Evolutionary conservation across 2,329 filamentous ascomycete species (phyloP).

Genomic region (Phialemoniopsis sp.): DNA sequence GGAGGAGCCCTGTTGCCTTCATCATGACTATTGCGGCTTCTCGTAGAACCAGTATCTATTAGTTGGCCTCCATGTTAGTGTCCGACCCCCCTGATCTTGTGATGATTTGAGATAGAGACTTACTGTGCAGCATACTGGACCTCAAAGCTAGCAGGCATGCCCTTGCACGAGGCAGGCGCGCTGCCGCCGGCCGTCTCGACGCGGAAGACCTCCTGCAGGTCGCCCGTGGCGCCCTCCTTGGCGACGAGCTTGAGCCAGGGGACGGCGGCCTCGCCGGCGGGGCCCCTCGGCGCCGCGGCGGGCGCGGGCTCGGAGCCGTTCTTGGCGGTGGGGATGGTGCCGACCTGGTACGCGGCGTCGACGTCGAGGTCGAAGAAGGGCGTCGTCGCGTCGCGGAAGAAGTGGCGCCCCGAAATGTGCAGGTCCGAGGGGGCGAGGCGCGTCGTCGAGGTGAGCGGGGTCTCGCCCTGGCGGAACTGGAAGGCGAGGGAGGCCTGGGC

Average conservation of each 20-base stretch:
- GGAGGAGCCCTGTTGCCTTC: too few relatives aligned
- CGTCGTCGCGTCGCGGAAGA: slow-evolving; percentile 65
- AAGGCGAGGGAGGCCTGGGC: slow-evolving; percentile 67
- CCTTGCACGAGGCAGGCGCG: slow-evolving; percentile 68
- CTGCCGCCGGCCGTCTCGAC: slow-evolving; percentile 79
- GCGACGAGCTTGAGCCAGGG: slow-evolving; percentile 73
- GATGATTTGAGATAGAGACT: slow-evolving; percentile 33
- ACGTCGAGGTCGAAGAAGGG: slow-evolving; percentile 79
- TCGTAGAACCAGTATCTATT: slow-evolving; percentile 34
- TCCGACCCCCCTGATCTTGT: too few relatives aligned
- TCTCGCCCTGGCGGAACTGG: slow-evolving; percentile 32
- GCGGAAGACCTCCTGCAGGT: slow-evolving; percentile 74
- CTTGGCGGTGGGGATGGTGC: slow-evolving; percentile 60
- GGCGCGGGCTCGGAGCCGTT: slow-evolving; percentile 60
- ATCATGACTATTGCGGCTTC: neutral
- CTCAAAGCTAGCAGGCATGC: slow-evolving; percentile 58
- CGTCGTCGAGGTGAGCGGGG: slow-evolving; percentile 20
- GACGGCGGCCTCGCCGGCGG: slow-evolving; percentile 64
- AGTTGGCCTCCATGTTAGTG: neutral
- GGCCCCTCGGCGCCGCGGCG: slow-evolving; percentile 51
- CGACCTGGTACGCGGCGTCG: slow-evolving; percentile 43
- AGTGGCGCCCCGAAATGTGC: slow-evolving; percentile 72
- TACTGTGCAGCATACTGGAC: slow-evolving; percentile 83
- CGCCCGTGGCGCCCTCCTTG: slow-evolving; percentile 50
- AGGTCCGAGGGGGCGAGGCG: slow-evolving; percentile 55